Conservation (phyloP, 768 basidiomycete species). For the Mycena belliarum region DNA sequence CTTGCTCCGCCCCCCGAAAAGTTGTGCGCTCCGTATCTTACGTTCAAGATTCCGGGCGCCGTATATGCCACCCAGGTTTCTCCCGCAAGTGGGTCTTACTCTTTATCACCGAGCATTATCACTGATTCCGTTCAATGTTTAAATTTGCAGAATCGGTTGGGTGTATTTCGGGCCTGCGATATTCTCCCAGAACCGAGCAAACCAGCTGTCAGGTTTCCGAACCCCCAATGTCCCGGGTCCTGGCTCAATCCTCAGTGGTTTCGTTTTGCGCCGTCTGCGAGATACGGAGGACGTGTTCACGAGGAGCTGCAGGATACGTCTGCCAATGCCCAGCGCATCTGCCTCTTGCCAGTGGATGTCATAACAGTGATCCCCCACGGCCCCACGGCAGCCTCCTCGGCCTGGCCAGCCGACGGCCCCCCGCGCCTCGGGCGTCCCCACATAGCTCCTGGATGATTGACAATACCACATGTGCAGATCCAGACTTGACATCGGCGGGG, state of each 20-base stretch:
- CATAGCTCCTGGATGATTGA: background rate
- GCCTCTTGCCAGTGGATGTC: background rate
- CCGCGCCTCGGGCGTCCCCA: background rate
- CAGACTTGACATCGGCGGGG: constrained; percentile 8
- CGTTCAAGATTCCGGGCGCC: too few species aligned
- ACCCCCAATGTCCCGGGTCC: constrained; percentile 1
- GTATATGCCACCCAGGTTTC: background rate
- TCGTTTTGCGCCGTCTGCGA: background rate
- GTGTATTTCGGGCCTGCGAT: constrained; percentile 12
- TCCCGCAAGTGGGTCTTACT: background rate
- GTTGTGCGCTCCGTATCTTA: too few species aligned
- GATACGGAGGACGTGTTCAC: background rate
- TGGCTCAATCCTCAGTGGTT: background rate
- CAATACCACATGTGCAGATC: constrained; percentile 13
- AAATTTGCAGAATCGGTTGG: background rate
- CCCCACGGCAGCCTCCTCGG: constrained; percentile 3
- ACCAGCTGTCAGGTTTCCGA: constrained; percentile 13
- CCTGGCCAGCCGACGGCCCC: constrained; percentile 7
- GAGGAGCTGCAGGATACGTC: background rate
- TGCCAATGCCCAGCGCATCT: constrained; percentile 2
- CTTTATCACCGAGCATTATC: constrained; percentile 1
- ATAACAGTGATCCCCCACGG: constrained; percentile 16
- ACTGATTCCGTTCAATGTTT: background rate
- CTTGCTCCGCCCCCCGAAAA: background rate
- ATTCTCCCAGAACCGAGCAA: constrained; percentile 12